phyloP scores from a whole-genome alignment of 169 alveolate species.

The Eimeria maxima region DNA sequence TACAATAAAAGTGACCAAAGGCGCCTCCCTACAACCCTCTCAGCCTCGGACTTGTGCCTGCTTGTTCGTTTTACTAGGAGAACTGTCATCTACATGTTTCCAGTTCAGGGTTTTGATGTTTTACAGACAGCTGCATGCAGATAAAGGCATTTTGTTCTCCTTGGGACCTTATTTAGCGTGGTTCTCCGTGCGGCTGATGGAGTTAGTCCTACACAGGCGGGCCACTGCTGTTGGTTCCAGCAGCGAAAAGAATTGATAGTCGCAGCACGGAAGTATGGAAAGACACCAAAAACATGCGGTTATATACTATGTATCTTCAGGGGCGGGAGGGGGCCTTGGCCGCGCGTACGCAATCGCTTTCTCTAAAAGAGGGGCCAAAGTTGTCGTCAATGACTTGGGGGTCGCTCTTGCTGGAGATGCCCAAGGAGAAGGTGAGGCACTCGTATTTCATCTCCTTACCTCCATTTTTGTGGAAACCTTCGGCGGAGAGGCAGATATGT shows the following conservation, averaged over 20 bases:
- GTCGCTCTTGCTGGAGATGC: conserved; percentile 89
- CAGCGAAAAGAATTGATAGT: not conserved
- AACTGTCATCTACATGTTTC: not conserved
- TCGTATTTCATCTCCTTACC: too few species aligned
- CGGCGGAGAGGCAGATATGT: too few species aligned
- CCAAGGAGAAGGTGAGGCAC: not conserved
- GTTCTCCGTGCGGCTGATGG: not conserved
- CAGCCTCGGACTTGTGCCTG: not conserved
- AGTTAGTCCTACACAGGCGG: too few species aligned
- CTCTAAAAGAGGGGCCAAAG: conserved; percentile 94
- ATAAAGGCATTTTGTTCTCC: not conserved
- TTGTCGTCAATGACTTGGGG: conserved; percentile 94
- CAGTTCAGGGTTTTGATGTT: too few species aligned
- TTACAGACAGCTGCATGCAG: too few species aligned
- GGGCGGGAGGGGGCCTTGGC: conserved; percentile 95
- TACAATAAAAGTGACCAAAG: not conserved
- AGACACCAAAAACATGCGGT: not conserved
- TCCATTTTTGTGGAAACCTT: too few species aligned
- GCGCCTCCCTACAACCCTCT: not conserved
- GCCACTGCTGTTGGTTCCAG: not conserved
- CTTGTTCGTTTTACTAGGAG: not conserved
- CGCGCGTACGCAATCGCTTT: conserved; percentile 91
- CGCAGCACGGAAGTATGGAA: not conserved
- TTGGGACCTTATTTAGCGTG: not conserved
- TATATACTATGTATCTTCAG: conserved; percentile 64